Percentiles rank a stretch among this genome's conserved stretches.
These are phyloP conservation scores for Raddia guianensis DNA, from an alignment of 176 grass and related monocot genomes.

Conservation along the genomic window DNA sequence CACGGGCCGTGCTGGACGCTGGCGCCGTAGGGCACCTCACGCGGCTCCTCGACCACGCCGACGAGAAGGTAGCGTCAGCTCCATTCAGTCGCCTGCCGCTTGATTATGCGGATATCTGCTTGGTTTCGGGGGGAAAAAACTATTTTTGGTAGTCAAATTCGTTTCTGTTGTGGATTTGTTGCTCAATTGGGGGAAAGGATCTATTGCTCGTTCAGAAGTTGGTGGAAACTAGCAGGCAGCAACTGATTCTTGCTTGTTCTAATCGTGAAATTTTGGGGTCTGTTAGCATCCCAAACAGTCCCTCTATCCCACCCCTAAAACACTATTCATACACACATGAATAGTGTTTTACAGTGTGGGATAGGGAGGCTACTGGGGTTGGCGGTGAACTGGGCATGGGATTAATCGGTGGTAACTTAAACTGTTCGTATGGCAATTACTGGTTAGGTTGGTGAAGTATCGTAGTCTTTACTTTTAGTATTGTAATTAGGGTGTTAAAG, in stretches of 20 bases:
- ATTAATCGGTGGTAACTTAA: background rate
- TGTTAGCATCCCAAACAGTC: background rate
- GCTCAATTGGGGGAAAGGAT: slow-evolving; percentile 42
- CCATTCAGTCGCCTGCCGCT: slow-evolving; percentile 34
- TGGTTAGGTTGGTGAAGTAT: background rate
- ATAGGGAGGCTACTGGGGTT: background rate
- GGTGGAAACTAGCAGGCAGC: slow-evolving; percentile 23
- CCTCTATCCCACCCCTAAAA: too few relatives aligned
- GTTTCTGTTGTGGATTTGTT: slow-evolving; percentile 2
- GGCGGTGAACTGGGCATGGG: background rate
- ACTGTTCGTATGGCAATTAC: background rate
- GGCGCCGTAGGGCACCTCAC: slow-evolving; percentile 71
- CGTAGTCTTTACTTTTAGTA: background rate
- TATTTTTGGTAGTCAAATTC: background rate
- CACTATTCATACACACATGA: too few relatives aligned
- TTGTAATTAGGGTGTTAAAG: background rate
- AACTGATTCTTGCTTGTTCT: slow-evolving; percentile 28
- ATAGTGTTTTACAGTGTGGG: too few relatives aligned
- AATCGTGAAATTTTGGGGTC: background rate
- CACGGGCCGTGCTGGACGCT: slow-evolving; percentile 73
- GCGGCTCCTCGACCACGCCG: slow-evolving; percentile 64
- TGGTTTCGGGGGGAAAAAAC: slow-evolving; percentile 3
- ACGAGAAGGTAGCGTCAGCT: slow-evolving; percentile 71
- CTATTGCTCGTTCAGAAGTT: slow-evolving; percentile 35
- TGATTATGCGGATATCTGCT: slow-evolving; percentile 26